These are phyloP conservation scores for Gautieria morchelliformis DNA, from an alignment of 768 basidiomycete species.

Conservation along the genomic window DNA sequence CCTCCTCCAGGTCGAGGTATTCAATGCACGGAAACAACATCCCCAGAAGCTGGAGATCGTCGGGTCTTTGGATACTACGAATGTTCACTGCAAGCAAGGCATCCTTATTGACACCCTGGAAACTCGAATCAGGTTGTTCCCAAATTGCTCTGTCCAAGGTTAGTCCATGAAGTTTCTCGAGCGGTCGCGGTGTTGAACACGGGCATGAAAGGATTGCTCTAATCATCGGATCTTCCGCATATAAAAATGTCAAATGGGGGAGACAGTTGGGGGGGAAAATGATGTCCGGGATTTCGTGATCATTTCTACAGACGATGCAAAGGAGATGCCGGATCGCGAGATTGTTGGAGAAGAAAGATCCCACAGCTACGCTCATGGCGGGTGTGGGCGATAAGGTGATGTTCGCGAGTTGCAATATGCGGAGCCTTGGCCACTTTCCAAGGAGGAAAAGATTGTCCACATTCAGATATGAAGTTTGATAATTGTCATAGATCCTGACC, in stretches of 20 bases:
- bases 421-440: neutral
- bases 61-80: neutral
- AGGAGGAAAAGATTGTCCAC: neutral
- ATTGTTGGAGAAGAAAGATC: neutral
- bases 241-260: neutral
- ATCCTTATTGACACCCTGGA: neutral
- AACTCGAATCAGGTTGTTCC: neutral
- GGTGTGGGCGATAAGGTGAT: neutral
- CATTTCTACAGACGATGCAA: no score
- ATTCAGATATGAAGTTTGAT: neutral
- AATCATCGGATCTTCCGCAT: neutral
- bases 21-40: neutral
- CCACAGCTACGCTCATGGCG: neutral
- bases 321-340: no score
- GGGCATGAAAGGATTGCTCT: neutral
- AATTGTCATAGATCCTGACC: neutral
- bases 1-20: neutral
- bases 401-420: neutral
- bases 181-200: neutral
- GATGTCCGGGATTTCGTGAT: neutral
- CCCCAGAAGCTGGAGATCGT: neutral
- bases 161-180: neutral
- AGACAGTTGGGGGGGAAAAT: neutral
- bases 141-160: neutral
- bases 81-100: neutral